Conservation (phyloP, 176 grass and related monocot genomes). For the Ampelocalamus luodianensis region DNA sequence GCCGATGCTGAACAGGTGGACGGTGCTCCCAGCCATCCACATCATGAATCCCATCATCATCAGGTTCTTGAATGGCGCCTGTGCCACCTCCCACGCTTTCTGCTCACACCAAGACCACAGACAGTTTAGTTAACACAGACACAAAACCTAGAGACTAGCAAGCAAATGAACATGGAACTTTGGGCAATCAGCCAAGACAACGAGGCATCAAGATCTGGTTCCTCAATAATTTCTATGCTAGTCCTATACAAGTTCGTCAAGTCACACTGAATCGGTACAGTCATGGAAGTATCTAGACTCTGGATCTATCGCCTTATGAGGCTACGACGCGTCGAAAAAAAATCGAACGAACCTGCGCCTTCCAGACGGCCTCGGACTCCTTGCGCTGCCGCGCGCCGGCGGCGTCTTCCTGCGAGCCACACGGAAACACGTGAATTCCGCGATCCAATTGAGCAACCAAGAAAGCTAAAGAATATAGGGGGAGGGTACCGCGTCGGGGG, state of each 20-base stretch:
- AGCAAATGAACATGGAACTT: slow-evolving; percentile 25
- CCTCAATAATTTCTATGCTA: not conserved
- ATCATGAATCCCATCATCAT: slow-evolving; percentile 99
- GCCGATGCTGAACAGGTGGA: slow-evolving; percentile 98
- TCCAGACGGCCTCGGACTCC: slow-evolving; percentile 85
- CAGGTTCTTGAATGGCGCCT: slow-evolving; percentile 94
- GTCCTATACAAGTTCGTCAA: not conserved
- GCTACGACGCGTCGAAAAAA: not conserved
- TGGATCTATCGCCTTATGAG: slow-evolving; percentile 24
- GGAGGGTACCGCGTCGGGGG: slow-evolving; percentile 58
- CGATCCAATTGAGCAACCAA: not conserved
- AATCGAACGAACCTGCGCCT: slow-evolving; percentile 66
- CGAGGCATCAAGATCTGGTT: slow-evolving; percentile 9
- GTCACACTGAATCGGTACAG: not conserved
- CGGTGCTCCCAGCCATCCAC: slow-evolving; percentile 98
- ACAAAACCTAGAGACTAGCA: slow-evolving; percentile 11
- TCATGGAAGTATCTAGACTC: not conserved
- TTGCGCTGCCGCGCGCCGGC: slow-evolving; percentile 82
- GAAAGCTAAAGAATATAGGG: slow-evolving; percentile 1
- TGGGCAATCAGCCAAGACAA: not conserved
- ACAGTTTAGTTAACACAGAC: not conserved
- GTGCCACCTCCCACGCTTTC: slow-evolving; percentile 99
- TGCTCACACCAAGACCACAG: slow-evolving; percentile 43
- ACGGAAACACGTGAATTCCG: slow-evolving; percentile 18
- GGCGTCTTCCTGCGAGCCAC: slow-evolving; percentile 65